Percentiles rank a stretch among this genome's conserved stretches.
Conservation (phyloP, 116 monocot species). For the Trichopus zeylanicus region DNA sequence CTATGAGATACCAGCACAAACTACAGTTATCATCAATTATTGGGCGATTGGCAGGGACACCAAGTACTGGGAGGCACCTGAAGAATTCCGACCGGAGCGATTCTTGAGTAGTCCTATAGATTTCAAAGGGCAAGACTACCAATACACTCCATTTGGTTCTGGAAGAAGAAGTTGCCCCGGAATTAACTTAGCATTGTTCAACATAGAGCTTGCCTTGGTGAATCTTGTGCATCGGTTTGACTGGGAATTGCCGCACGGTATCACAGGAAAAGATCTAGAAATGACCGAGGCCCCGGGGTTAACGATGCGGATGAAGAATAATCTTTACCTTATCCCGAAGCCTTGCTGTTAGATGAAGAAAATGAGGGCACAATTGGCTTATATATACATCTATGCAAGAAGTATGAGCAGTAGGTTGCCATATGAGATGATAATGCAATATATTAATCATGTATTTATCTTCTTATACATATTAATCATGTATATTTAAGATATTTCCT, state of each 20-base stretch:
- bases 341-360: no score
- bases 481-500: no score
- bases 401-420: no score
- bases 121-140: constrained; percentile 2
- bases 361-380: no score
- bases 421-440: no score
- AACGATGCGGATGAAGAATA: not conserved
- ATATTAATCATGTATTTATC: no score
- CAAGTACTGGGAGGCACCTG: no score
- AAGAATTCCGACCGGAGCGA: no score
- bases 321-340: not conserved
- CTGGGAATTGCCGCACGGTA: not conserved
- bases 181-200: constrained; percentile 1
- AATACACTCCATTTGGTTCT: not conserved
- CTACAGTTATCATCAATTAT: no score
- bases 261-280: not conserved
- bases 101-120: not conserved
- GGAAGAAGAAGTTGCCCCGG: constrained; percentile 9
- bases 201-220: not conserved
- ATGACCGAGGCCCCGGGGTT: not conserved
- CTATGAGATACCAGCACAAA: not conserved
- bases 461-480: no score
- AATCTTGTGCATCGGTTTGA: constrained; percentile 6
- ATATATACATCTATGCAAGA: no score
- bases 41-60: no score